Conservation (phyloP, 352 stramenopile species). For the Phytophthora podocarpi region DNA sequence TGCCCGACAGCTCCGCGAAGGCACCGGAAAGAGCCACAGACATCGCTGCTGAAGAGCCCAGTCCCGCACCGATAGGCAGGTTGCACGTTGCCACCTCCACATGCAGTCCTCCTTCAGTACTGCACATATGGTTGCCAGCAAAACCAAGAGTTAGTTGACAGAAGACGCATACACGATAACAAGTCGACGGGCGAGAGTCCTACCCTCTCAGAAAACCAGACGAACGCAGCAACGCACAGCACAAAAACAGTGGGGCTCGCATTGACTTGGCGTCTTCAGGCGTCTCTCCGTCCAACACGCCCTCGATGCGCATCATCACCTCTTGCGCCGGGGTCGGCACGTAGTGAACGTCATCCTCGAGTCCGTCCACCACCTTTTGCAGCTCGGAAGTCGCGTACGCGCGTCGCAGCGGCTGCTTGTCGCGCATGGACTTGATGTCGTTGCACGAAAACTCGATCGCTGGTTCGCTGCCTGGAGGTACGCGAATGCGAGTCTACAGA, state of each 20-base stretch:
- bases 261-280: conserved; percentile 53
- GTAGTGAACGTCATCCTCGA: conserved; percentile 50
- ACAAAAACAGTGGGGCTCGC: conserved; percentile 63
- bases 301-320: conserved; percentile 56
- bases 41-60: conserved; percentile 92
- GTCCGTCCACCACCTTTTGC: conserved; percentile 37
- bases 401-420: conserved; percentile 38
- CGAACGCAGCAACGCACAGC: conserved; percentile 55
- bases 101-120: conserved; percentile 33
- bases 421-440: conserved; percentile 47
- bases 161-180: neutral
- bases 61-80: conserved; percentile 86
- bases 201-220: conserved; percentile 39
- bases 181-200: neutral
- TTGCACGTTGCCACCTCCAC: conserved; percentile 57
- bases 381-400: conserved; percentile 41
- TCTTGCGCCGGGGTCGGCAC: conserved; percentile 47
- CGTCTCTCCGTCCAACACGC: conserved; percentile 48
- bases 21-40: conserved; percentile 84
- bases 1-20: conserved; percentile 46
- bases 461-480: conserved; percentile 12
- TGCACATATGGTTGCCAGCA: conserved; percentile 1
- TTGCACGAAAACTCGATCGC: conserved; percentile 57
- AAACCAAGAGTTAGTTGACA: neutral
- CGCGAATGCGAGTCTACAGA: conserved; percentile 35